These are phyloP conservation scores for Suillus plorans DNA, from an alignment of 768 basidiomycete genomes.

Conservation along the genomic window DNA sequence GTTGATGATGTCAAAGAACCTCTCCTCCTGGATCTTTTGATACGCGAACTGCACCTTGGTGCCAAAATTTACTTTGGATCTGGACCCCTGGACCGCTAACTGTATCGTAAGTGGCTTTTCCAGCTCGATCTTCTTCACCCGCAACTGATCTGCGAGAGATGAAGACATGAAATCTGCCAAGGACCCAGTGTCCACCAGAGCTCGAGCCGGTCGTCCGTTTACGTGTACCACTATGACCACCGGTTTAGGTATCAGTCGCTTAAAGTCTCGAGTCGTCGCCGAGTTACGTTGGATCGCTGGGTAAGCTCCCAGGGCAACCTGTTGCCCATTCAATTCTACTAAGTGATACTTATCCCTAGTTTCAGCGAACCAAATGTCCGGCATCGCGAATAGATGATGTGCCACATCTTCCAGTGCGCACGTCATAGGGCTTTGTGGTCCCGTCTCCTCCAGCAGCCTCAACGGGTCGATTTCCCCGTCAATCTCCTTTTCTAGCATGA, in stretches of 20 bases:
- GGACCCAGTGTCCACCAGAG: slow-evolving; percentile 28
- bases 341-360: background rate
- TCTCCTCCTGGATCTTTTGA: background rate
- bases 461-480: background rate
- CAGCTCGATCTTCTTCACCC: slow-evolving; percentile 10
- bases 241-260: slow-evolving; percentile 6
- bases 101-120: slow-evolving; percentile 28
- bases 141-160: slow-evolving; percentile 27
- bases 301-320: background rate
- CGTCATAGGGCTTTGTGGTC: rapidly evolving
- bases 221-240: slow-evolving; percentile 12
- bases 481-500: background rate
- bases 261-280: slow-evolving; percentile 12
- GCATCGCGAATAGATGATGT: background rate
- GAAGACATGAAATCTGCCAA: slow-evolving; percentile 30
- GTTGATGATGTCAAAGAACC: slow-evolving; percentile 28
- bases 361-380: background rate
- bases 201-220: slow-evolving; percentile 18
- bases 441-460: background rate
- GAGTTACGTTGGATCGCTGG: slow-evolving; percentile 18
- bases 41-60: slow-evolving; percentile 10
- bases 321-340: background rate
- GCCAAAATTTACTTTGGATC: slow-evolving; percentile 24
- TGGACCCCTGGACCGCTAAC: slow-evolving; percentile 29
- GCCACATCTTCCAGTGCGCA: background rate